Evolutionary conservation across 2,329 filamentous ascomycete species (phyloP).

Genomic region (Fusarium anthophilum): DNA sequence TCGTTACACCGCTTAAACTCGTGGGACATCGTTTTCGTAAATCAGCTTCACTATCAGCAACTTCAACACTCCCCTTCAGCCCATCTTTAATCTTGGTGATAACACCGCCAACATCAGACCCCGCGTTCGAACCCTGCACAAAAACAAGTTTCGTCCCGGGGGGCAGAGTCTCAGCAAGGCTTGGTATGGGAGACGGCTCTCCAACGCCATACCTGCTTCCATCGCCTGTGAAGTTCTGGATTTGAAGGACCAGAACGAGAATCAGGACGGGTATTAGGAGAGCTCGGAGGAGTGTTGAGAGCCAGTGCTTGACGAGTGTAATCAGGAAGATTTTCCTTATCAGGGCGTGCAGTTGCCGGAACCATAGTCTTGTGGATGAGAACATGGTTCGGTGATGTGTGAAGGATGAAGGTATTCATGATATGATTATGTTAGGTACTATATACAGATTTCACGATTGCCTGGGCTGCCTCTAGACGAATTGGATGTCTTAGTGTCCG

Average conservation of each 20-base stretch:
- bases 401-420: neutral
- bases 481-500: neutral
- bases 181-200: neutral
- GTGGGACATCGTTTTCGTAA: neutral
- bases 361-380: conserved; percentile 2
- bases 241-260: conserved; percentile 2
- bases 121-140: neutral
- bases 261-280: conserved; percentile 1
- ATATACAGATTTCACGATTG: neutral
- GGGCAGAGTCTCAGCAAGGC: neutral
- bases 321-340: conserved; percentile 8
- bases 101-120: neutral
- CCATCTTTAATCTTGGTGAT: neutral
- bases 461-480: neutral
- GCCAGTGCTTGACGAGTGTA: neutral
- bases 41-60: neutral
- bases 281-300: neutral
- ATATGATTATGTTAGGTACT: neutral
- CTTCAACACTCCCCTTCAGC: neutral
- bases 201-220: conserved; percentile 13
- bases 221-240: conserved; percentile 8
- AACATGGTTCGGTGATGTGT: neutral
- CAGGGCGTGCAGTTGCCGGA: neutral
- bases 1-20: neutral
- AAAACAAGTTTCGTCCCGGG: neutral